Percentiles rank a stretch among this genome's conserved stretches.
phyloP scores from a whole-genome alignment of 2,329 filamentous ascomycete species.

The Cercospora berteroae region DNA sequence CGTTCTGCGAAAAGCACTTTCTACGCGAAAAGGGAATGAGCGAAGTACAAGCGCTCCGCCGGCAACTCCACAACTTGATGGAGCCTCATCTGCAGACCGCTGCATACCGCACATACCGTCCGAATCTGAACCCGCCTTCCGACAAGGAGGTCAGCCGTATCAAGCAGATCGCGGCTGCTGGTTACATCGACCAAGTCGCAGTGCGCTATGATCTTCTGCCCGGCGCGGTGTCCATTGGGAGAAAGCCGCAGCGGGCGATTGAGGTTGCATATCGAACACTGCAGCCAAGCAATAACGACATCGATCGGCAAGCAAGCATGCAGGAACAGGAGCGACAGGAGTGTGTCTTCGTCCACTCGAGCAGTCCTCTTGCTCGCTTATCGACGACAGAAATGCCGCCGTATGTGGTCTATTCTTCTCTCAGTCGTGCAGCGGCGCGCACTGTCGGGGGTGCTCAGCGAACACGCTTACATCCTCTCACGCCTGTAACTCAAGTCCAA shows the following conservation, averaged over 20 bases:
- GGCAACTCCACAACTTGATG: conserved; percentile 79
- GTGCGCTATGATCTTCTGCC: conserved; percentile 83
- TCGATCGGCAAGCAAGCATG: conserved; percentile 29
- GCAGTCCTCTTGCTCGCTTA: conserved; percentile 70
- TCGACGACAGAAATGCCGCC: conserved; percentile 74
- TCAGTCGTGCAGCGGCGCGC: conserved; percentile 64
- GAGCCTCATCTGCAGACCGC: conserved; percentile 40
- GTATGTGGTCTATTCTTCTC: conserved; percentile 82
- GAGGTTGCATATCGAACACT: conserved; percentile 90
- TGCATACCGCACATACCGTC: conserved; percentile 33
- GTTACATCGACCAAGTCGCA: conserved; percentile 91
- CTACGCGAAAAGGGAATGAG: conserved; percentile 82
- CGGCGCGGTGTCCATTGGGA: conserved; percentile 52
- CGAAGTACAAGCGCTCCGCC: conserved; percentile 79
- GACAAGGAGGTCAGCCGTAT: conserved; percentile 69
- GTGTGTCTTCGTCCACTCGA: conserved; percentile 83
- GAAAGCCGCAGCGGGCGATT: conserved; percentile 78
- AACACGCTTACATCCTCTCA: conserved; percentile 85
- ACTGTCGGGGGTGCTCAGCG: conserved; percentile 55
- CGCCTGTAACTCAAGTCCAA: conserved; percentile 71
- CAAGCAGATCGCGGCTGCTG: conserved; percentile 87
- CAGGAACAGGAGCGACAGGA: conserved; percentile 54
- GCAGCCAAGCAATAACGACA: conserved; percentile 57
- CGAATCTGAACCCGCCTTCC: conserved; percentile 56
- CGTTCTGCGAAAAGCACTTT: conserved; percentile 79